phyloP scores from a whole-genome alignment of 2,329 filamentous ascomycete species.

The Rachicladosporium sp. region DNA sequence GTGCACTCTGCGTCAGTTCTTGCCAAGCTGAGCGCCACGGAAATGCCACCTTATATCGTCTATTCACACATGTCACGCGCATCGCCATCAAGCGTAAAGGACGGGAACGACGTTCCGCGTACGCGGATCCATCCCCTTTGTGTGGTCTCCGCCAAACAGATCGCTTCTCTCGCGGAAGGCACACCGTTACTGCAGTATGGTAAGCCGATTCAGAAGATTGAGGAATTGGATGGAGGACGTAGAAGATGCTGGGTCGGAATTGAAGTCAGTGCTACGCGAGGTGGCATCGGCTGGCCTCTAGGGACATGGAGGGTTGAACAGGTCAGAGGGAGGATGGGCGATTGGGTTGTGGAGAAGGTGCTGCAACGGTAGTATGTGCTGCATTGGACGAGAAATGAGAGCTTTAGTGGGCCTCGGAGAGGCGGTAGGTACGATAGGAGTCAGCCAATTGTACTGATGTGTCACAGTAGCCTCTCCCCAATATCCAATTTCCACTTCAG shows the following conservation, averaged over 20 bases:
- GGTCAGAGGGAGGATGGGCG: constrained; percentile 56
- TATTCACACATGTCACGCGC: constrained; percentile 75
- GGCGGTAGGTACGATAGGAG: too few species aligned
- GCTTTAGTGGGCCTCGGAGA: too few species aligned
- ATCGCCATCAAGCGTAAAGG: constrained; percentile 34
- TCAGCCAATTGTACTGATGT: too few species aligned
- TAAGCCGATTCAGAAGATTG: constrained; percentile 80
- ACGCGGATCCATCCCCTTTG: constrained; percentile 84
- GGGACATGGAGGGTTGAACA: constrained; percentile 74
- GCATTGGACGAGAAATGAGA: too few species aligned
- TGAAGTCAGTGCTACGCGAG: constrained; percentile 29
- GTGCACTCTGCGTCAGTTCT: constrained; percentile 79
- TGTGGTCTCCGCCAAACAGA: constrained; percentile 60
- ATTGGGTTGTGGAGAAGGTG: constrained; percentile 59
- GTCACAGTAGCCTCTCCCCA: too few species aligned
- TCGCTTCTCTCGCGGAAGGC: constrained; percentile 67
- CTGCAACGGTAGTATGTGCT: constrained; percentile 9
- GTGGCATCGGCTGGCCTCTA: constrained; percentile 31
- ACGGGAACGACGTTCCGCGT: constrained; percentile 45
- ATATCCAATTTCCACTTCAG: too few species aligned
- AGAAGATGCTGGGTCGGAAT: constrained; percentile 78
- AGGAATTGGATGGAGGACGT: constrained; percentile 36
- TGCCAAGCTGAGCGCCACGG: constrained; percentile 51
- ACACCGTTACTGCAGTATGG: constrained; percentile 75
- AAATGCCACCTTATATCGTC: constrained; percentile 77